These are phyloP conservation scores for Pseudogymnoascus sp. DNA, from an alignment of 2,329 filamentous ascomycete genomes.

Conservation along the genomic window DNA sequence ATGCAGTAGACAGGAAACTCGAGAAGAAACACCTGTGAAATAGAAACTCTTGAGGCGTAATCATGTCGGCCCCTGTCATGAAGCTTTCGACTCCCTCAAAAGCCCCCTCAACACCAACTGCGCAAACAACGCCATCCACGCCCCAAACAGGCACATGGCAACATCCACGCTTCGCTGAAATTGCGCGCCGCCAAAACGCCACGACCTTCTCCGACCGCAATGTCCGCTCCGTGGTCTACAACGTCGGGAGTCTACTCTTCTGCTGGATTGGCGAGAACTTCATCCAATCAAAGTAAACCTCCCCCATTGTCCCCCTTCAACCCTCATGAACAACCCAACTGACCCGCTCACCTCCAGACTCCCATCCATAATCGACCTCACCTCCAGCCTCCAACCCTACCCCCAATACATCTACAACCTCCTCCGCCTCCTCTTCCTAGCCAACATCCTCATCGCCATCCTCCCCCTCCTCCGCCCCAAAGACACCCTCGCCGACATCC, in stretches of 20 bases:
- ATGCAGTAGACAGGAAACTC: neutral
- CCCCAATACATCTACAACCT: slow-evolving; percentile 32
- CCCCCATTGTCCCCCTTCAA: slow-evolving; percentile 8
- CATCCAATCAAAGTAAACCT: slow-evolving; percentile 29
- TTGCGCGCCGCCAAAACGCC: slow-evolving; percentile 69
- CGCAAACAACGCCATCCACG: slow-evolving; percentile 18
- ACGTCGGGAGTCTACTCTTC: slow-evolving; percentile 45
- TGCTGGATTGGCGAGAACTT: slow-evolving; percentile 37
- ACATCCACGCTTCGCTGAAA: slow-evolving; percentile 82
- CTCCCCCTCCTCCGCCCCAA: slow-evolving; percentile 61
- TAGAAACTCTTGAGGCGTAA: neutral
- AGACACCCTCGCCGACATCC: slow-evolving; percentile 80
- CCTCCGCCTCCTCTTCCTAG: slow-evolving; percentile 48
- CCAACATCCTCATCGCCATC: slow-evolving; percentile 65
- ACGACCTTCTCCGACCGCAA: slow-evolving; percentile 73
- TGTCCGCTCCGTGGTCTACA: slow-evolving; percentile 59
- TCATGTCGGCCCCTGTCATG: neutral
- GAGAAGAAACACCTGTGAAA: neutral
- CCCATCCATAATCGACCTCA: slow-evolving; percentile 20
- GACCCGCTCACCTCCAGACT: slow-evolving; percentile 17
- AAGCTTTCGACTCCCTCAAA: slow-evolving; percentile 8
- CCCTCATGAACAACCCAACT: neutral
- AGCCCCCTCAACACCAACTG: slow-evolving; percentile 28
- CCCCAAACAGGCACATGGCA: slow-evolving; percentile 66
- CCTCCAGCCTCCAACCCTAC: slow-evolving; percentile 20